Base-by-base conservation (phyloP, 805 yeast species). In the Ogataea wickerhamii region DNA sequence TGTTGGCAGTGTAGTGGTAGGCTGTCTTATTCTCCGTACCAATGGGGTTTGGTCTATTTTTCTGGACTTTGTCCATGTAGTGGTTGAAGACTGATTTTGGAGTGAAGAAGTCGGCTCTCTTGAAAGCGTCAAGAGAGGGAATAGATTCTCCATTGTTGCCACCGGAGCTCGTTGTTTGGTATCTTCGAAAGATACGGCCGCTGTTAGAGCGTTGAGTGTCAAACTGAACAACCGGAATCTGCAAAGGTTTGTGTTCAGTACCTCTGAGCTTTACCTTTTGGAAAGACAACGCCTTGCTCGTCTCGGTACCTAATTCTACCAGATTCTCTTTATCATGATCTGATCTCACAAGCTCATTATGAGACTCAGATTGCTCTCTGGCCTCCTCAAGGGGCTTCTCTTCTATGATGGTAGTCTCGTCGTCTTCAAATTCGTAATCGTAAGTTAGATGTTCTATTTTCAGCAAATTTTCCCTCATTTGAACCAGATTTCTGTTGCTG, bases 71-170 rank as follows among this genome's bases (percentile, higher is more conserved):
- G 46, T 78, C 87, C 82, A 82, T 74, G 56, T 80, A 82, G 47
- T 79, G 82, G 41, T 74, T 76, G 51, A 78, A 74, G 5, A 79
- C 82, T 18, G 88, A 77, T 38, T 82, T 83, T 3, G 93, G 93
- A 3, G 93, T 84, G 56, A 82, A 84, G 49, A 73, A 80, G 54
- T 84, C 91, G 49, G 79, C 82, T 36, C 91, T 70, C 48, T 76
- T 76, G 51, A 54, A 48, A 5, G 45, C 29, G 11, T 47, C 53
- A 28, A 49, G 55, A 4, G 43, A 23, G 11, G 34, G 30, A 27
- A 27, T 27, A 12, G 30, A 35, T 12, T 25, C 39, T 32, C 59
- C 54, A 28, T 50, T 32, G 19, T 34, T 34, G 19, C 37, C 34
- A 32, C 40, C 42, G 33, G 36, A 36, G 57, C 64, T 43, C 50